phyloP scores from a whole-genome alignment of 1,284 basidiomycete genomes.

The Cryptococcus floricola region DNA sequence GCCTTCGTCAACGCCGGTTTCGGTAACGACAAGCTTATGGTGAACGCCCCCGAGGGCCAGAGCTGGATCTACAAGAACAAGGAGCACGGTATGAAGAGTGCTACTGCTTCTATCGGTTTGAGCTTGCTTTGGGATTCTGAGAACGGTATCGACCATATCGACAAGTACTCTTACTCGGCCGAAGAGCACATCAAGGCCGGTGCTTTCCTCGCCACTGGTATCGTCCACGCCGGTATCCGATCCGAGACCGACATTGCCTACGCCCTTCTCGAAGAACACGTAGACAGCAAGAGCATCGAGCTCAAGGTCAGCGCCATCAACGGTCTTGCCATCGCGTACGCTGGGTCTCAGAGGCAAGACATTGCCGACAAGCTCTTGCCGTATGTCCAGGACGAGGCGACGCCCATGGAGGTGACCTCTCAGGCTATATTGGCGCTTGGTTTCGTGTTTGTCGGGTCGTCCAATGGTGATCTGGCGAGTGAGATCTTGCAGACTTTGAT shows the following conservation, averaged over 20 bases:
- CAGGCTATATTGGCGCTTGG: slow-evolving; percentile 85
- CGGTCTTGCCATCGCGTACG: slow-evolving; percentile 88
- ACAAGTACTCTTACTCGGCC: slow-evolving; percentile 95
- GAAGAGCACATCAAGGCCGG: slow-evolving; percentile 99
- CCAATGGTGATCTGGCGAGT: slow-evolving; percentile 86
- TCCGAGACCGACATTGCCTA: slow-evolving; percentile 92
- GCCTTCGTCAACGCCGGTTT: slow-evolving; percentile 99
- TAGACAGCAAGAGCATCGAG: slow-evolving; percentile 79
- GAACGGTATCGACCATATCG: slow-evolving; percentile 86
- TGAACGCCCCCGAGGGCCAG: slow-evolving; percentile 88
- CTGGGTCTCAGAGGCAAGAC: slow-evolving; percentile 86
- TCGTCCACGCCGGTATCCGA: slow-evolving; percentile 83
- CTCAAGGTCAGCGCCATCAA: slow-evolving; percentile 85
- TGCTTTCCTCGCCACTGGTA: slow-evolving; percentile 89
- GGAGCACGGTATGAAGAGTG: slow-evolving; percentile 96
- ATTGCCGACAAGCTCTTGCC: slow-evolving; percentile 74
- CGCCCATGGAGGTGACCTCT: slow-evolving; percentile 85
- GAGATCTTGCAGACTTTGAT: slow-evolving; percentile 90
- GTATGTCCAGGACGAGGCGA: slow-evolving; percentile 70
- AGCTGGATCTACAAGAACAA: slow-evolving; percentile 99
- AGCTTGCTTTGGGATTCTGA: slow-evolving; percentile 97
- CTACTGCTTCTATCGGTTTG: slow-evolving; percentile 88
- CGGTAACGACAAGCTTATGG: slow-evolving; percentile 98
- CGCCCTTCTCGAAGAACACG: slow-evolving; percentile 85
- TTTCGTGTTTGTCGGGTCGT: slow-evolving; percentile 93